Evolutionary conservation across 148 eudicot genomes (phyloP), one percentile per base, ranked within the genome.

Genomic region (Rhododendron ferrugineum): DNA sequence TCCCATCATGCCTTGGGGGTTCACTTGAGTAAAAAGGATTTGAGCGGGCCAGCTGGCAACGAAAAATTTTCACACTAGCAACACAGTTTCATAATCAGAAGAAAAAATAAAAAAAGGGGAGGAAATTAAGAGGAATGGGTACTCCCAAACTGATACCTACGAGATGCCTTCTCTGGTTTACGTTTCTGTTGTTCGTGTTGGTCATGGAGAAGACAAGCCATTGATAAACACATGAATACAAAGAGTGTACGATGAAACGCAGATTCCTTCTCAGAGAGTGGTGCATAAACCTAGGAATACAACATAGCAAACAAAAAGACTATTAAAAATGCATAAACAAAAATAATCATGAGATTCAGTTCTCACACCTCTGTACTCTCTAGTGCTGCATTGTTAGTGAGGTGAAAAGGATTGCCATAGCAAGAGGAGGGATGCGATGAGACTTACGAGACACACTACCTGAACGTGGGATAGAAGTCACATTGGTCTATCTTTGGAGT

Each of bases 181-280:
- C 88, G 93, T 85, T 92, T 95, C 98, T 94, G 91, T 83, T 96
- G 99, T 85, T 95, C 97, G 77, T 95, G 98, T 66, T 95, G 99
- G 86, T 96, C 97, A 83, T 91, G 90, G 60, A 91, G 91, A 80
- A 95, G 94, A 88, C 97, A 96, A 10, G 89, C 36, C 97, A 94
- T 94, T 22, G 97, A 95, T 47, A 89, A 85, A 87, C 99, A 96
- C 95, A 94, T 94, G 86, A 96, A 96, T 13, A 96, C 91, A 77
- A 87, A 96, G 79, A 96, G 84, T 22, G 93, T 90, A 42, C 98
- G 93, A 83, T 95, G 99, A 87, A 91, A 95, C 74, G 98, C 82
- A 54, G 94, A 86, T 6, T 91, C 92, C 85, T 92, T 91, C 82
- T 91, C 93, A 42, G 87, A 73, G 52, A 94, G 90, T 47, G 96